Evolutionary conservation across 2,329 filamentous ascomycete species (phyloP).

Genomic region (Aspergillus sp.): DNA sequence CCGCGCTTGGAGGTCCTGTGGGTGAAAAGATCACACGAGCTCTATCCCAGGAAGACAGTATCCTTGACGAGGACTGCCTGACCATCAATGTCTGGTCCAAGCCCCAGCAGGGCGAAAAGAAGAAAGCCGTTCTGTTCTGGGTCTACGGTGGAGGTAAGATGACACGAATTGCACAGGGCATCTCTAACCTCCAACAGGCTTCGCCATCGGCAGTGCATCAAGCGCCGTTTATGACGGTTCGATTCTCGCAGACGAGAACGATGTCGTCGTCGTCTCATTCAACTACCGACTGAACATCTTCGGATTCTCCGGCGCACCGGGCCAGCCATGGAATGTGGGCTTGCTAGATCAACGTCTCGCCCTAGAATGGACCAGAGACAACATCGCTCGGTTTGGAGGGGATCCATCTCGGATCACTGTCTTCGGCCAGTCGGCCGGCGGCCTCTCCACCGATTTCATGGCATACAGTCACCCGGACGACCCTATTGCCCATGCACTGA

Average conservation of each 20-base stretch:
- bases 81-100: slow-evolving; percentile 7
- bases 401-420: slow-evolving; percentile 10
- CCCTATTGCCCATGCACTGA: slow-evolving; percentile 5
- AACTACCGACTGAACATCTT: slow-evolving; percentile 13
- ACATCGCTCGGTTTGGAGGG: slow-evolving; percentile 11
- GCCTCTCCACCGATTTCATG: slow-evolving; percentile 3
- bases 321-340: slow-evolving; percentile 7
- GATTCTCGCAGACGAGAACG: slow-evolving; percentile 3
- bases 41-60: background rate
- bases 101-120: slow-evolving; percentile 1
- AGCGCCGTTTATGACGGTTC: background rate
- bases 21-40: slow-evolving; percentile 3
- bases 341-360: slow-evolving; percentile 10
- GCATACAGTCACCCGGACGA: slow-evolving; percentile 4
- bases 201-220: background rate
- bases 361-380: slow-evolving; percentile 10
- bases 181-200: background rate
- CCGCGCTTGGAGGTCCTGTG: background rate
- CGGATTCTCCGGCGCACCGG: slow-evolving; percentile 9
- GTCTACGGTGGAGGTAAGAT: slow-evolving; percentile 9
- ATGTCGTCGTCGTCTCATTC: slow-evolving; percentile 9
- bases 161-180: background rate
- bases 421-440: slow-evolving; percentile 10
- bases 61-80: slow-evolving; percentile 8
- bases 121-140: slow-evolving; percentile 9